These are phyloP conservation scores for Ramularia collo-cygni DNA, from an alignment of 2,329 filamentous ascomycete species.

Conservation along the genomic window DNA sequence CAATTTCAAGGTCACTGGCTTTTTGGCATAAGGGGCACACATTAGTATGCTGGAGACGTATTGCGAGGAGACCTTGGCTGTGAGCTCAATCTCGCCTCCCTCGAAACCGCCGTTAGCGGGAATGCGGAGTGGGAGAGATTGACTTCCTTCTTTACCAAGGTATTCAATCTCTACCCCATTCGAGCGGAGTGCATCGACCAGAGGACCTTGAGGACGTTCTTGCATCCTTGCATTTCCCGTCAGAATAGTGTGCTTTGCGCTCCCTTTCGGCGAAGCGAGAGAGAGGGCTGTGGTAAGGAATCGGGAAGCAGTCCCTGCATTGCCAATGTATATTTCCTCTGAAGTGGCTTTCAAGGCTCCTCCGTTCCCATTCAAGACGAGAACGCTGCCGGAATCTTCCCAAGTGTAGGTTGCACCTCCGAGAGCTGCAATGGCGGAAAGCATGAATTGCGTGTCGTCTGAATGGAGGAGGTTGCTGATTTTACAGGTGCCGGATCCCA, in stretches of 20 bases:
- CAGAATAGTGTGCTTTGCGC: constrained; percentile 64
- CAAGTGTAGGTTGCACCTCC: constrained; percentile 84
- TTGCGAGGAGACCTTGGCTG: constrained; percentile 95
- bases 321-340: constrained; percentile 82
- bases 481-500: constrained; percentile 76
- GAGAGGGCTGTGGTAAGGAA: constrained; percentile 90
- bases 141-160: constrained; percentile 71
- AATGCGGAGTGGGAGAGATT: constrained; percentile 78
- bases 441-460: constrained; percentile 95
- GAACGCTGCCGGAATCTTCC: constrained; percentile 88
- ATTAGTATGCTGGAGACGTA: constrained; percentile 96
- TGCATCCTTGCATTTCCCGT: constrained; percentile 98
- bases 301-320: constrained; percentile 90
- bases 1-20: constrained; percentile 80
- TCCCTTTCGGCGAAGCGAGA: constrained; percentile 61
- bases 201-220: constrained; percentile 81
- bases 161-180: constrained; percentile 89
- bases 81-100: constrained; percentile 82
- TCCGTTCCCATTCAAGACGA: constrained; percentile 86
- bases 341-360: constrained; percentile 70
- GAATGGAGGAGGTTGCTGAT: constrained; percentile 92
- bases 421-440: constrained; percentile 79
- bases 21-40: constrained; percentile 94
- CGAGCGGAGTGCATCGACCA: constrained; percentile 79
- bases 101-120: constrained; percentile 74